These are phyloP conservation scores for Colletotrichum tanaceti DNA, from an alignment of 2,329 filamentous ascomycete species.

Conservation along the genomic window DNA sequence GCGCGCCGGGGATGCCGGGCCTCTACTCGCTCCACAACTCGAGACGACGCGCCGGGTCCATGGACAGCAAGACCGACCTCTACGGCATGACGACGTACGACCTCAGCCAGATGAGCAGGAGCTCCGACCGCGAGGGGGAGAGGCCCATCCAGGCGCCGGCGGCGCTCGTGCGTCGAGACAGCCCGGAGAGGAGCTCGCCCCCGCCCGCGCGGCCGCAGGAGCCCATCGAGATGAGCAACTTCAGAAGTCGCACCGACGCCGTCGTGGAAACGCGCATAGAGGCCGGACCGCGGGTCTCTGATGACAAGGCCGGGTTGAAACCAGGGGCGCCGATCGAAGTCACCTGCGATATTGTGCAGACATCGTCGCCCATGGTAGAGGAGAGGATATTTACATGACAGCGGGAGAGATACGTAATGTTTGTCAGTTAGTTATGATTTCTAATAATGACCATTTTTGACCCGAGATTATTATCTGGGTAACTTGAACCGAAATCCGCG, in stretches of 20 bases:
- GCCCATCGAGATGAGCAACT: background rate
- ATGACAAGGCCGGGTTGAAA: background rate
- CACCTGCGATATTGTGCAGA: constrained; percentile 28
- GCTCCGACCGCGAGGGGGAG: background rate
- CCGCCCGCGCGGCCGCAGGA: no score
- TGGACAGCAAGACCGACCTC: constrained; percentile 29
- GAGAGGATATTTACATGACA: constrained; percentile 8
- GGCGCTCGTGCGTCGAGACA: background rate
- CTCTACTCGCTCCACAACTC: background rate
- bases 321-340: constrained; percentile 20
- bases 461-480: no score
- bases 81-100: constrained; percentile 26
- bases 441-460: no score
- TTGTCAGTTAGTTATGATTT: no score
- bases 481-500: no score
- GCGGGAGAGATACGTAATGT: no score
- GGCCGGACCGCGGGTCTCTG: background rate
- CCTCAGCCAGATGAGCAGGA: background rate
- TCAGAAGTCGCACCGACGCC: background rate
- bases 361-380: constrained; percentile 14
- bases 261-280: constrained; percentile 28
- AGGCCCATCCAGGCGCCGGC: constrained; percentile 1
- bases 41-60: background rate
- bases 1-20: background rate
- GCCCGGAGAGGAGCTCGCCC: no score